Conservation (phyloP, 345 rosid genomes). For the Psidium guajava region DNA sequence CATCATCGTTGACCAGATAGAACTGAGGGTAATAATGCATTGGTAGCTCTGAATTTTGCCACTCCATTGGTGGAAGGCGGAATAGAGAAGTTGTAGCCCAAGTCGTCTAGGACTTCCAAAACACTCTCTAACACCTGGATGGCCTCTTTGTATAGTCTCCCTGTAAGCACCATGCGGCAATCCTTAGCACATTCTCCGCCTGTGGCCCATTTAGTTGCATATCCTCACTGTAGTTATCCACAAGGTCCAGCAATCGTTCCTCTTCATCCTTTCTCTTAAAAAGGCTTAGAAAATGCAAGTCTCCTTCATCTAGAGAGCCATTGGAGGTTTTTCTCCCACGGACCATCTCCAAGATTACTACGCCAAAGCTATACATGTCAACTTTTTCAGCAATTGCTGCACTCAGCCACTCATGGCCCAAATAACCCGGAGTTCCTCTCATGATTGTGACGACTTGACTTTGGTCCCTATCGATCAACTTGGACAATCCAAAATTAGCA, state of each 20-base stretch:
- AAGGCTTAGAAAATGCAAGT: constrained; percentile 11
- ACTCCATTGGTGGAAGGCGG: not conserved
- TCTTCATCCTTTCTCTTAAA: constrained; percentile 4
- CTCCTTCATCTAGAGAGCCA: not conserved
- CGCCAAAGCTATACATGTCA: constrained; percentile 20
- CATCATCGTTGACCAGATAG: not conserved
- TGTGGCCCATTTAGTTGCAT: constrained; percentile 5
- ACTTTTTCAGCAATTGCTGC: constrained; percentile 4
- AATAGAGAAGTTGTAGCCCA: not conserved
- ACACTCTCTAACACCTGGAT: constrained; percentile 5
- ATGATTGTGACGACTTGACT: constrained; percentile 2
- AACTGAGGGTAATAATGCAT: not conserved
- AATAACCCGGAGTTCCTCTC: constrained; percentile 8
- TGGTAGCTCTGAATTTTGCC: not conserved
- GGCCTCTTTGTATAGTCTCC: constrained; percentile 6
- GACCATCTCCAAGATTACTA: constrained; percentile 19
- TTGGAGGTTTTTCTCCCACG: constrained; percentile 9
- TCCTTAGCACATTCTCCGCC: constrained; percentile 12
- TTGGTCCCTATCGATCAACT: constrained; percentile 2
- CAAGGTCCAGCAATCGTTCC: constrained; percentile 1
- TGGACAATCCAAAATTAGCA: constrained; percentile 7
- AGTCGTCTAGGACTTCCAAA: not conserved
- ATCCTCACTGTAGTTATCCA: constrained; percentile 8
- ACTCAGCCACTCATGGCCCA: constrained; percentile 9
- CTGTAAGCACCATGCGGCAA: constrained; percentile 32